Percentiles rank a stretch among this genome's conserved stretches.
phyloP scores from a whole-genome alignment of 108 stramenopile genomes.

The Discostella stelligeroides region DNA sequence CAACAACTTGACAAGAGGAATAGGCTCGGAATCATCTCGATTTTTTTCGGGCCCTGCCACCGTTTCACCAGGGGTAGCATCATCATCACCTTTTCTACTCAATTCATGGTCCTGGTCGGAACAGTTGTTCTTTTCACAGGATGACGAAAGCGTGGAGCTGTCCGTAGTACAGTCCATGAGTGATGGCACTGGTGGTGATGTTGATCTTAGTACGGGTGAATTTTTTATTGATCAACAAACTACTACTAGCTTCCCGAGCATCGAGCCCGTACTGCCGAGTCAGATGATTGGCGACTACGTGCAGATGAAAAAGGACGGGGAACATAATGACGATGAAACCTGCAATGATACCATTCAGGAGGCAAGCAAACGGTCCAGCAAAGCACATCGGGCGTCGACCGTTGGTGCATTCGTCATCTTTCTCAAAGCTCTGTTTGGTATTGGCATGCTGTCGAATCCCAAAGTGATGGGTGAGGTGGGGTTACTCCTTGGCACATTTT shows the following conservation, averaged over 20 bases:
- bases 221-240: not conserved
- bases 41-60: not conserved
- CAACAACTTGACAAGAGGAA: no score
- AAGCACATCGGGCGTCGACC: slow-evolving; percentile 35
- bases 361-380: slow-evolving; percentile 27
- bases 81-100: not conserved
- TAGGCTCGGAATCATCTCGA: not conserved
- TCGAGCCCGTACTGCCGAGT: not conserved
- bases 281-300: not conserved
- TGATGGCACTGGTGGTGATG: not conserved
- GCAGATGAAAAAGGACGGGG: not conserved
- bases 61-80: not conserved
- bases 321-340: slow-evolving; percentile 34
- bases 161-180: not conserved
- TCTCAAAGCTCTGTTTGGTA: slow-evolving; percentile 50
- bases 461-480: slow-evolving; percentile 50
- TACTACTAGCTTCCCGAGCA: not conserved
- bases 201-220: no score
- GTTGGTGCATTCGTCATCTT: slow-evolving; percentile 54
- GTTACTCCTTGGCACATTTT: slow-evolving; percentile 46
- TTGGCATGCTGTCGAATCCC: slow-evolving; percentile 51
- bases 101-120: slow-evolving; percentile 23
- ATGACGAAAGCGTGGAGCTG: slow-evolving; percentile 11
- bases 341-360: slow-evolving; percentile 36
- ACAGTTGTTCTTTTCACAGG: slow-evolving; percentile 21